Percentiles rank a stretch among this genome's conserved stretches.
Conservation (phyloP, 768 basidiomycete species). For the Imleria badia region DNA sequence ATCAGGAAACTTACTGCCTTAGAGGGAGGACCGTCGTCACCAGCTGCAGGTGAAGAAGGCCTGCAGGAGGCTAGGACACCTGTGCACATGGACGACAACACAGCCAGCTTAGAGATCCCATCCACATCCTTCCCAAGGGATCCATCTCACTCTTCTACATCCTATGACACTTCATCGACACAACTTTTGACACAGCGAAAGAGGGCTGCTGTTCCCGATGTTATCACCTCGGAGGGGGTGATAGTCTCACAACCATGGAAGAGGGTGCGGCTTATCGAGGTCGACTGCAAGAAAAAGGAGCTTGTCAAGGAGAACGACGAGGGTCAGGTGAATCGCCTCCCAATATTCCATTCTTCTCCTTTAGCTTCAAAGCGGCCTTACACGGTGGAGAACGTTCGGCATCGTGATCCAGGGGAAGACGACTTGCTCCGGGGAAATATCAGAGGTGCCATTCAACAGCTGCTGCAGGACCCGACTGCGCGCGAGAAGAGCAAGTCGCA, state of each 20-base stretch:
- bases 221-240: neutral
- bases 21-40: neutral
- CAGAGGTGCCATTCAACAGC: neutral
- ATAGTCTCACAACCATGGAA: neutral
- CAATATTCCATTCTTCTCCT: neutral
- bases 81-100: neutral
- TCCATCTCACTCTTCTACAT: neutral
- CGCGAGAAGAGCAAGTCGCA: neutral
- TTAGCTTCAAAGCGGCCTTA: neutral
- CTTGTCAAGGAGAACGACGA: neutral
- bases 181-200: neutral
- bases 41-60: too few species aligned
- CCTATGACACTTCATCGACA: neutral
- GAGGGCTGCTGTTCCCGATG: neutral
- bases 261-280: neutral
- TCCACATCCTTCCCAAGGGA: neutral
- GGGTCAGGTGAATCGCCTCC: neutral
- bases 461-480: neutral
- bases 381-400: neutral
- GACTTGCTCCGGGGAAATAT: neutral
- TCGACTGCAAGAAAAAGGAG: neutral
- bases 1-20: neutral
- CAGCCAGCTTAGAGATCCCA: neutral
- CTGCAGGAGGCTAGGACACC: neutral
- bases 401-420: neutral